Evolutionary conservation across 1,139 yeast genomes (phyloP), one percentile per base, ranked within the genome.

Genomic region (Taiozyma onychis): DNA sequence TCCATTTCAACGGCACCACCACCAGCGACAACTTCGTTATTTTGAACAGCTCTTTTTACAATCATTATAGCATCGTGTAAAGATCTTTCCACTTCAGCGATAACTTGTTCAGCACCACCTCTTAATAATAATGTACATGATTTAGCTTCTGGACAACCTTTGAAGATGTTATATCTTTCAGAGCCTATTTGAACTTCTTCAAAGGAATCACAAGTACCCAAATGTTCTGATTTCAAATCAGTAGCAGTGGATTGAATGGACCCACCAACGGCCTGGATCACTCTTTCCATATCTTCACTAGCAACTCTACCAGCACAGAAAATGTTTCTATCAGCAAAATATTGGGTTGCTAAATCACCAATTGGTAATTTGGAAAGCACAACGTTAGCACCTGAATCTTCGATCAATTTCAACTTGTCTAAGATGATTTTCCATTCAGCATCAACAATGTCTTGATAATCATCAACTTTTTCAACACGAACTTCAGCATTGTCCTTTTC

Each of bases 1-100:
- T 93, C 98, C 99, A 93, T 95, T 69, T 93, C 99, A 57, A 91
- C 87, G 44, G 99, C 99, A 56, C 99, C 99, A 57, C 99, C 99
- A 53, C 99, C 99, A 16, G 97, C 98, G 54, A 93, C 99, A 57
- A 95, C 83, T 37, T 81, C 74, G 63, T 82, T 86, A 66, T 90
- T 93, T 65, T 87, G 85, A 45, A 93, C 83, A 1, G 98, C 96
- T 63, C 99, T 80, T 73, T 91, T 91, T 46, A 93, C 98, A 68
- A 95, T 90, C 99, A 93, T 93, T 48, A 93, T 90, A 48, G 99
- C 99, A 71, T 93, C 99, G 65, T 93, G 99, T 59, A 93, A 76
- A 4, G 97, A 91, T 68, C 99, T 81, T 69, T 93, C 99, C 39
- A 93, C 98, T 73, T 93, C 99, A 39, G 97, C 97, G 66, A 95